These are phyloP conservation scores for Sporopachydermia quercuum DNA, from an alignment of 805 yeast genomes.

Conservation along the genomic window DNA sequence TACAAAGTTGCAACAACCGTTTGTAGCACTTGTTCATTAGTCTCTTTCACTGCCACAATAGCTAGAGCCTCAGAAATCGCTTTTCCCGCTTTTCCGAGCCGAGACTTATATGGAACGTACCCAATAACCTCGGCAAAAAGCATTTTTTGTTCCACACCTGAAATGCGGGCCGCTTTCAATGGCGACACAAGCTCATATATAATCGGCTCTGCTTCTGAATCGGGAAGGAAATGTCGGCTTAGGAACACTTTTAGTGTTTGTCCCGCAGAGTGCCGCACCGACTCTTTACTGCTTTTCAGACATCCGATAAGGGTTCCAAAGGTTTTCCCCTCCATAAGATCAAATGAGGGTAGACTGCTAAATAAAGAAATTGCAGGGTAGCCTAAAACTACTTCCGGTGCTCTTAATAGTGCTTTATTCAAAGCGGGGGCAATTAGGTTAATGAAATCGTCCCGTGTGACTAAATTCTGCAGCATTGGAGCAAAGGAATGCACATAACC, in stretches of 20 bases:
- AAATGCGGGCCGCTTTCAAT: conserved; percentile 38
- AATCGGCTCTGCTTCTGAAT: conserved; percentile 19
- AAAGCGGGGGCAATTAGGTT: conserved; percentile 38
- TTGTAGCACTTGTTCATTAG: conserved; percentile 49
- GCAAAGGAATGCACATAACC: conserved; percentile 18
- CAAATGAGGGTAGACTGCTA: not conserved
- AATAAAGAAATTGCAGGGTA: conserved; percentile 4
- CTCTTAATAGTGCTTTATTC: conserved; percentile 62
- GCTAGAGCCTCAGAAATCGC: conserved; percentile 28
- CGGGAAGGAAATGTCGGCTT: conserved; percentile 11
- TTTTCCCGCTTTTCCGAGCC: conserved; percentile 18
- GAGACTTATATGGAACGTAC: conserved; percentile 15
- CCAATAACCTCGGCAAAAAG: conserved; percentile 32
- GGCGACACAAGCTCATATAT: conserved; percentile 40
- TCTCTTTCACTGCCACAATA: conserved; percentile 53
- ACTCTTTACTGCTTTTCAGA: conserved; percentile 55
- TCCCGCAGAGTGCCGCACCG: conserved; percentile 37
- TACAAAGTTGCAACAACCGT: too few species aligned
- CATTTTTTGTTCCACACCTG: conserved; percentile 52
- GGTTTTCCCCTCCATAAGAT: not conserved
- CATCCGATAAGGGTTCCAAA: not conserved
- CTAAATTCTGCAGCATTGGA: conserved; percentile 28
- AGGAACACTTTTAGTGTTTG: conserved; percentile 20
- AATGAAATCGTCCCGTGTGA: conserved; percentile 25
- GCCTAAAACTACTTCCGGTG: conserved; percentile 60